Evolutionary conservation across 805 yeast genomes (phyloP).

Genomic region (Candida dajiaensis): DNA sequence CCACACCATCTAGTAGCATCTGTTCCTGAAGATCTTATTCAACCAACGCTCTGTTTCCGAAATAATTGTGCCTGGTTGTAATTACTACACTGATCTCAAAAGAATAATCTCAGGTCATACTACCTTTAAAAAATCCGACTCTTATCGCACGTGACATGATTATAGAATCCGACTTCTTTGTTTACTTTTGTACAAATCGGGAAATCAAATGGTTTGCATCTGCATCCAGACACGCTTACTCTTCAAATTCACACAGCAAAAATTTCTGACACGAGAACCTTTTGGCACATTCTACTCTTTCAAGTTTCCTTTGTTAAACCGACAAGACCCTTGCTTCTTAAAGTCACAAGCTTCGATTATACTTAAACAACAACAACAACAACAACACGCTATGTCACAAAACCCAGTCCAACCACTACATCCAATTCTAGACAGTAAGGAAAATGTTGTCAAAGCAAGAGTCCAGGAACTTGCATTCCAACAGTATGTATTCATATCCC

Average conservation of each 20-base stretch:
- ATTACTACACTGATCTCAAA: too few species aligned
- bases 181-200: slow-evolving; percentile 5
- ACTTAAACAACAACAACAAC: not conserved
- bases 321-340: not conserved
- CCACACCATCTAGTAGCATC: not conserved
- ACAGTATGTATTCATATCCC: slow-evolving; percentile 17
- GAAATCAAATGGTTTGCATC: not conserved
- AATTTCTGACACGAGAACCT: not conserved
- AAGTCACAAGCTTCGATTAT: not conserved
- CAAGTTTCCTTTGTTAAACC: not conserved
- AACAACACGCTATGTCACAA: slow-evolving; percentile 10
- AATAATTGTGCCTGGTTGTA: too few species aligned
- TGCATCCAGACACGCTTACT: not conserved
- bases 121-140: not conserved
- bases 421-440: slow-evolving; percentile 24
- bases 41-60: not conserved
- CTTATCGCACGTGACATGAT: not conserved
- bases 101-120: too few species aligned
- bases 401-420: slow-evolving; percentile 24
- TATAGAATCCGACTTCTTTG: not conserved
- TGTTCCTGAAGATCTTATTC: not conserved
- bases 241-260: not conserved
- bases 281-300: not conserved
- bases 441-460: slow-evolving; percentile 23
- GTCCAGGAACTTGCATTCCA: slow-evolving; percentile 23